Conservation (phyloP, 1,284 basidiomycete genomes). For the Tilletia setariae region DNA sequence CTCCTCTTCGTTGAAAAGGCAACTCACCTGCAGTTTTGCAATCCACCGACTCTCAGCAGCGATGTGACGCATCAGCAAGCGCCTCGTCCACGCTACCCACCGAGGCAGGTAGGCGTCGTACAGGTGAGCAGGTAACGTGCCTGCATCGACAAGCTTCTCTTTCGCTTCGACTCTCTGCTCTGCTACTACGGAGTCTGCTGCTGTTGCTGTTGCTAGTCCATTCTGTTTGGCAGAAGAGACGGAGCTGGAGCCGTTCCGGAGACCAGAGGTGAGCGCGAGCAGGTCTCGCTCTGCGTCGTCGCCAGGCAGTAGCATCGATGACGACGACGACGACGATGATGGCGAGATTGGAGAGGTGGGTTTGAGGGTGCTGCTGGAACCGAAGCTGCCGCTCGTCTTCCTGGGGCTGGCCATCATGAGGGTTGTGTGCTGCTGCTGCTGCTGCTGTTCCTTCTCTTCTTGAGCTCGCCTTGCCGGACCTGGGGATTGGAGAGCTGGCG, state of each 20-base stretch:
- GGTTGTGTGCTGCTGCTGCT: no score
- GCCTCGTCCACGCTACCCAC: conserved; percentile 31
- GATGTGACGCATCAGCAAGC: conserved; percentile 29
- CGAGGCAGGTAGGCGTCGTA: conserved; percentile 41
- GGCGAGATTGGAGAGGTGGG: no score
- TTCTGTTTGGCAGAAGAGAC: not conserved
- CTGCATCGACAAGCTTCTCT: conserved; percentile 30
- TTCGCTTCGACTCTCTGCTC: conserved; percentile 31
- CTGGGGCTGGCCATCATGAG: no score
- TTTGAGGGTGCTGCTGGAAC: no score
- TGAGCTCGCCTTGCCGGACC: no score
- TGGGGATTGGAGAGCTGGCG: no score
- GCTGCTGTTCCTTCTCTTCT: no score
- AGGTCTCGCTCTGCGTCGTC: conserved; percentile 1
- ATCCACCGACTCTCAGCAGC: conserved; percentile 30
- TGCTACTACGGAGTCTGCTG: not conserved
- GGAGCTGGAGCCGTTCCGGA: not conserved
- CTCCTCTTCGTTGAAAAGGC: no score
- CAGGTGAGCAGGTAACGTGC: conserved; percentile 31
- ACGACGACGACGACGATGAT: no score
- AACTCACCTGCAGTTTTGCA: conserved; percentile 31
- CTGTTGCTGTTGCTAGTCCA: not conserved
- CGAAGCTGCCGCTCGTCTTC: no score
- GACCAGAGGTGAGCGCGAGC: conserved; percentile 9
- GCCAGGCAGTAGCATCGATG: no score